Conservation (phyloP, 2,329 filamentous ascomycete species). For the Colletotrichum salicis region DNA sequence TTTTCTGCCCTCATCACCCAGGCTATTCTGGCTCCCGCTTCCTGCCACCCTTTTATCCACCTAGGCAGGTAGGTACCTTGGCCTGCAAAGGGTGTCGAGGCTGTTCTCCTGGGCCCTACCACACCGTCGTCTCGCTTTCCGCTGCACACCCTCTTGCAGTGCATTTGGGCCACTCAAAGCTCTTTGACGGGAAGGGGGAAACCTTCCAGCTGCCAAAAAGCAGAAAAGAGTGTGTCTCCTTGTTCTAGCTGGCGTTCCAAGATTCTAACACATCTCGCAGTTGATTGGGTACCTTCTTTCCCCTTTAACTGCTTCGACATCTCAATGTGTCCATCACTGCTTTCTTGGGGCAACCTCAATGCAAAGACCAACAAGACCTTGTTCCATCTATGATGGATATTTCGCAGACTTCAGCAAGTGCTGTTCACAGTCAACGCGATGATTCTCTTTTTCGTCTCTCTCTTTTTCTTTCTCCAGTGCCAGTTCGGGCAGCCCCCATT, state of each 20-base stretch:
- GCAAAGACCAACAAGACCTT: background rate
- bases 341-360: background rate
- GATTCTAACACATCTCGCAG: background rate
- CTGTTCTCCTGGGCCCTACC: background rate
- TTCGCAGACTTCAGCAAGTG: background rate
- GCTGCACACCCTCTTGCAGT: constrained; percentile 20
- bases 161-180: constrained; percentile 3
- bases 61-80: background rate
- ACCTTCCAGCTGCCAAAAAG: background rate
- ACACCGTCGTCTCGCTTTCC: constrained; percentile 17
- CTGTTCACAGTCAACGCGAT: background rate
- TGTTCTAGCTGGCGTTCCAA: background rate
- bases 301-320: background rate
- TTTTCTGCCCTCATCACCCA: background rate
- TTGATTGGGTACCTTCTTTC: constrained; percentile 1
- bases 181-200: constrained; percentile 1
- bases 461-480: background rate
- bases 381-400: background rate
- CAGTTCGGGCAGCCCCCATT: too few species aligned
- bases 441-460: background rate
- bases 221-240: background rate
- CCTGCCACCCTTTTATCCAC: background rate
- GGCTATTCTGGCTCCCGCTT: background rate
- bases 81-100: background rate
- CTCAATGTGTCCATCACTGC: background rate